Base-by-base conservation (phyloP, 176 grass and related monocot species). In the Ensete glaucum region DNA sequence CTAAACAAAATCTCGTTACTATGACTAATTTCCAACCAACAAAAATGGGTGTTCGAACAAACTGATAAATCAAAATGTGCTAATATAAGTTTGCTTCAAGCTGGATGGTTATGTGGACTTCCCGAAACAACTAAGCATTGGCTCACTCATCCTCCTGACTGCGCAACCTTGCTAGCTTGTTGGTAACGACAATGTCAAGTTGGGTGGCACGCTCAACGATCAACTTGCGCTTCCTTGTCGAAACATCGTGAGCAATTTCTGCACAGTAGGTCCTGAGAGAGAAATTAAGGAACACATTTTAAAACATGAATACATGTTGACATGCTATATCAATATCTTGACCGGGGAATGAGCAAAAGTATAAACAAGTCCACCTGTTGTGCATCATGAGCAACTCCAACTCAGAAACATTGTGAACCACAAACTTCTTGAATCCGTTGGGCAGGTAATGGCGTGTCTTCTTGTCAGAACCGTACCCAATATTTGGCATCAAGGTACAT, bases 361-460 rank as follows among this genome's bases (percentile, higher is more conserved):
- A 34, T 34, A 34, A 34, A 34, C 3, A 0, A 43, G 4, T 43
- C 6, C 5, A 91, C 88, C 86, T 89, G 82, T 91, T 91, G 73
- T 91, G 88, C 88, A 87, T 96, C 83, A 96, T 89, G 8, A 96
- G 88, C 72, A 96, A 60, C 75, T 96, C 86, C 34, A 91, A 74
- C 26, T 91, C 92, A 26, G 82, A 84, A 13, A 83, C 75, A 49
- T 87, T 96, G 77, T 96, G 92, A 17, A 96, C 84, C 0, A 91
- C 85, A 79, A 96, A 87, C 82, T 96, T 91, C 84, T 89, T 85
- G 62, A 91, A 96, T 21, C 81, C 78, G 72, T 89, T 96, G 60
- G 92, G 92, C 11, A 89, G 82, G 67, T 89, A 96, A 67, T 96
- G 92, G 11, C 89, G 88, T 26, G 84, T 88, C 26, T 73, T 85